Base-by-base conservation (phyloP, 176 grass and related monocot genomes). In the Panicum miliaceum region DNA sequence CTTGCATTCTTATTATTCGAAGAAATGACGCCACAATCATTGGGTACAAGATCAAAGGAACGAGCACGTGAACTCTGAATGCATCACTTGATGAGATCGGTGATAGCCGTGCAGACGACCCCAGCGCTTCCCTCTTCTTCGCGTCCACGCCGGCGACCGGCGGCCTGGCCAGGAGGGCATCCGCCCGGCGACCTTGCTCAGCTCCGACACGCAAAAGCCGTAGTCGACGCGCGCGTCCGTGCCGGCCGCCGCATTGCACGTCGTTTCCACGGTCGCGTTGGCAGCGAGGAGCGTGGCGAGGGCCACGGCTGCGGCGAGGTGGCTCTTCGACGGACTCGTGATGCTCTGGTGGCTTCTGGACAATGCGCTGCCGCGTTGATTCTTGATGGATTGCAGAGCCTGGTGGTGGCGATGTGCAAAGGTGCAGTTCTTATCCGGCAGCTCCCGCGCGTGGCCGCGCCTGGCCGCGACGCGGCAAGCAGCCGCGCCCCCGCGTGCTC, bases 181-280 rank as follows among this genome's bases (percentile, higher is more conserved):
- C 72, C 48, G 32, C 32, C 10, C 56, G 32, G 72, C 29, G 9
- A 5, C 56, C 48, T 20, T 83, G 59, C 51, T 26, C 59, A 90
- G 80, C 80, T 90, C 84, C 60, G 59, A 37, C 80, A 82, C 84
- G 84, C 84, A 90, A 68, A 90, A 90, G 73, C 9, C 58, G 84
- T 75, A 79, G 89, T 86, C 66, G 27, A 87, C 50, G 46, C 47
- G 73, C 5, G 12, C 13, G 78, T 86, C 84, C 3, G 3, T 22
- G 12, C 22, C 84, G 8, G 79, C 88, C 29, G 84, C 89, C n/a
- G 80, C 80, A 48, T 32, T 78, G 80, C 89, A 90, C 48, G 89
- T 87, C n/a, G 74, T 79, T 0, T 83, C 80, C 74, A 90, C 80
- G 4, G 89, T 83, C 20, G 83, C 83, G 11, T 64, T 46, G 71